Base-by-base conservation (phyloP, 2,329 filamentous ascomycete species). In the Nectriaceae sp. region DNA sequence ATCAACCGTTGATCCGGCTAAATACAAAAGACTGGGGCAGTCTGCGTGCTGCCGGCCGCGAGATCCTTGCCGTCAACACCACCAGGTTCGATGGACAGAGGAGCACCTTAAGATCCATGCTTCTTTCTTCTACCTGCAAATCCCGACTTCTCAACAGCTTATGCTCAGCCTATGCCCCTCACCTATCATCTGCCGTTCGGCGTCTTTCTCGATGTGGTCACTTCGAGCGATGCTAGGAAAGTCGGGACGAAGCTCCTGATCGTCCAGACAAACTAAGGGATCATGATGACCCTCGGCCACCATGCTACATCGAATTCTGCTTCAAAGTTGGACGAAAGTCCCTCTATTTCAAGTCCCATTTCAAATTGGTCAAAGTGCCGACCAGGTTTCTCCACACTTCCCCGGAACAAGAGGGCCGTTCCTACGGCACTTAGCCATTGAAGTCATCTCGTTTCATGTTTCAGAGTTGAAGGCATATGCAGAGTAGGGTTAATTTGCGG, bases 191-290 rank as follows among this genome's bases (percentile, higher is more conserved):
- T 46, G 47, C 42, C 29, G n/a, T n/a, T 49, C 42, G 40, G 47
- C 40, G 20, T 31, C 44, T 43, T 33, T 44, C 41, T 16, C 37
- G 36, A 24, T 45, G 19, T 24, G 42, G 31, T n/a, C 29, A 20
- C 21, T 36, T 36, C 45, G 40, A 24, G 29, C 39, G 21, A 46
- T 52, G 38, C 59, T 62, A 61, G 59, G 59, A 42, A 55, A 21
- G 52, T 57, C 59, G 59, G 57, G 56, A 45, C 59, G 59, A 43
- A 42, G 40, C 53, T 57, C 59, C 59, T 11, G 26, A 31, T 10
- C 10, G 8, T 31, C 10, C 8, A 31, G 10, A 31, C 26, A 31
- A 31, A 31, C 26, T 15, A 31, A 8, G 26, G 10, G 26, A 31
- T 31, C 15, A 10, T 8, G 15, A 8, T 10, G 26, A 31, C 26